Conservation (phyloP, 441 rosid genomes). For the Sinapis alba region DNA sequence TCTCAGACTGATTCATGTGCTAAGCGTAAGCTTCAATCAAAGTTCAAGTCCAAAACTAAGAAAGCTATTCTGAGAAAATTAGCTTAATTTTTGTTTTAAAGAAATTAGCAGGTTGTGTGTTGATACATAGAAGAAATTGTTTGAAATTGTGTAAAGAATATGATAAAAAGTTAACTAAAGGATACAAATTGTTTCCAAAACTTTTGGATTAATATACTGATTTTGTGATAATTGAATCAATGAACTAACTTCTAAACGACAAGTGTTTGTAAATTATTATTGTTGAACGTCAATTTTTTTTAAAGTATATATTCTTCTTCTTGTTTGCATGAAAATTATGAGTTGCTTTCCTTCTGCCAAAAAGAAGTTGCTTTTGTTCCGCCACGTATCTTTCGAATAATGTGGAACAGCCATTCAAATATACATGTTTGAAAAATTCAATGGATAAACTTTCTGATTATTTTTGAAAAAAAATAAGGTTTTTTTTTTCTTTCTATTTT, state of each 20-base stretch:
- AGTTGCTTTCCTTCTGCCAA: not conserved
- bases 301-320: not conserved
- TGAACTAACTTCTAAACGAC: not conserved
- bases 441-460: constrained; percentile 16
- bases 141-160: constrained; percentile 21
- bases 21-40: constrained; percentile 32
- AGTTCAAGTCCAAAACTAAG: constrained; percentile 26
- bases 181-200: constrained; percentile 1
- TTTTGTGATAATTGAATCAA: constrained; percentile 6
- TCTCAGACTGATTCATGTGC: constrained; percentile 30
- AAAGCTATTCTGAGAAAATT: not conserved
- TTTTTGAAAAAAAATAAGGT: not conserved
- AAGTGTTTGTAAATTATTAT: not conserved
- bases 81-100: constrained; percentile 3
- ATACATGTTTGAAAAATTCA: not conserved
- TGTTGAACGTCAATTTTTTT: not conserved
- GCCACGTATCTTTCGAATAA: constrained; percentile 10
- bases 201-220: not conserved
- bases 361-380: constrained; percentile 15
- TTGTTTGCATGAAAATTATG: constrained; percentile 1
- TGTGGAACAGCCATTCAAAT: constrained; percentile 17
- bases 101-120: constrained; percentile 12
- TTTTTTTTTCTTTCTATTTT: constrained; percentile 9
- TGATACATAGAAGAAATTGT: constrained; percentile 23
- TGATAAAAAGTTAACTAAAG: constrained; percentile 5